Evolutionary conservation across 352 stramenopile species (phyloP), one percentile per base, ranked within the genome.

Genomic region (Phytopythium oedochilum): DNA sequence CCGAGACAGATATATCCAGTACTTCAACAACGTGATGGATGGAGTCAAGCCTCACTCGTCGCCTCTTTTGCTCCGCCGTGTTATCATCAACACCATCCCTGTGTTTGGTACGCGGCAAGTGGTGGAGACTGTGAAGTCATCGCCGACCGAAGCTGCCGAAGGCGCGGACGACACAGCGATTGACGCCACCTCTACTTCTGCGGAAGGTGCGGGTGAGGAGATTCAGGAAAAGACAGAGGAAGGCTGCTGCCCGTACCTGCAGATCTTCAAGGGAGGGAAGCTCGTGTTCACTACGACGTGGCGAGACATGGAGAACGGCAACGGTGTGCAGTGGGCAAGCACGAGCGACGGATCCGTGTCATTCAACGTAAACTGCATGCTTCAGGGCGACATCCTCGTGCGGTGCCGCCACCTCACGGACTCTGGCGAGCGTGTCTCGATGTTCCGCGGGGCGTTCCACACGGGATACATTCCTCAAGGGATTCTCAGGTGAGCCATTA

Each of bases 371-470:
- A 90, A 99, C 60, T 96, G 91, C 64, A 88, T 98, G 62, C 70
- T 99, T n/a, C 95, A 99, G 53, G 97, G 96, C 25, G 96, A 99
- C 65, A 87, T 99, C 51, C 70, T 99, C 10, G 79, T 99, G 26
- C 94, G 96, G 34, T 98, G 96, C 72, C 88, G 96, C 34, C 96
- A 99, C 63, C 68, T 98, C 17, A 98, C 91, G 20, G 79, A 93
- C 55, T 61, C 73, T 52, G 84, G 87, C 26, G 75, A 96, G 65
- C 79, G 94, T 0, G 75, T 98, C 40, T 97, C 83, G 15, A 99
- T 99, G 94, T 99, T 99, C 70, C 89, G 97, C 51, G 95, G 93
- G 10, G 96, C 93, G 15, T 98, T 99, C 67, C 96, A 99, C 75
- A 99, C 96, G n/a, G 96, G 97, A 3, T 99, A 99, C 66, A 96